Conservation (phyloP, 352 stramenopile species). For the Phytophthora nicotianae region DNA sequence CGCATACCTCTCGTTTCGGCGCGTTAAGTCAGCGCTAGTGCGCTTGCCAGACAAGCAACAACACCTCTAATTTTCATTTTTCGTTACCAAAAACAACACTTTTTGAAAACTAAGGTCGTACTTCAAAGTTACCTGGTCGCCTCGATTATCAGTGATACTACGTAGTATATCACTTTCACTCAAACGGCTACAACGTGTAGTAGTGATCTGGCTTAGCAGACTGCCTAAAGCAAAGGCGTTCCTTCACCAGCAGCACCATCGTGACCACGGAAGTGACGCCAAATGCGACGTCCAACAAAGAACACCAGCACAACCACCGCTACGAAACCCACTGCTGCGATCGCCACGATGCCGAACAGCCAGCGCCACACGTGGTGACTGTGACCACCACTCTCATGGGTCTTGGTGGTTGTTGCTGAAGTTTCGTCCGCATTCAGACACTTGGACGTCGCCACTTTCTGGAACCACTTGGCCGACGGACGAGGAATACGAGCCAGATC, state of each 20-base stretch:
- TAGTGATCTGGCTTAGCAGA: too few relatives aligned
- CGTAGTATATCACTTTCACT: too few relatives aligned
- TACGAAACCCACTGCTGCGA: slow-evolving; percentile 22
- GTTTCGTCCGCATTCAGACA: slow-evolving; percentile 20
- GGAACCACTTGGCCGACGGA: slow-evolving; percentile 41
- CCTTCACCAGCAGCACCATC: slow-evolving; percentile 20
- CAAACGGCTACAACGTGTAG: too few relatives aligned
- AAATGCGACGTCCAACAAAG: slow-evolving; percentile 25
- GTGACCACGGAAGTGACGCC: slow-evolving; percentile 32
- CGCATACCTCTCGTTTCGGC: slow-evolving; percentile 15
- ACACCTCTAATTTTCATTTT: too few relatives aligned
- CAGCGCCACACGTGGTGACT: slow-evolving; percentile 32
- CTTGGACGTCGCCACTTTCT: slow-evolving; percentile 30
- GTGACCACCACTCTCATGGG: slow-evolving; percentile 6
- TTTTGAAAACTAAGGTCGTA: too few relatives aligned
- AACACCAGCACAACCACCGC: slow-evolving; percentile 28
- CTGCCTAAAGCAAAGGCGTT: slow-evolving; percentile 19
- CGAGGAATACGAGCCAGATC: slow-evolving; percentile 44
- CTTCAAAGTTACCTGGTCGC: too few relatives aligned
- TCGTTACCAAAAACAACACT: neutral
- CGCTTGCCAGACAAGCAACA: too few relatives aligned
- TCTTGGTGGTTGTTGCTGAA: slow-evolving; percentile 8
- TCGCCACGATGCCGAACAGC: slow-evolving; percentile 31
- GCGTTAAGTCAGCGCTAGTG: slow-evolving; percentile 10
- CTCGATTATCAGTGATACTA: too few relatives aligned